A percentile compares a stretch with the other conserved stretches of the same genome.
phyloP scores from a whole-genome alignment of 331 rosid species.

The Saraca asoca region DNA sequence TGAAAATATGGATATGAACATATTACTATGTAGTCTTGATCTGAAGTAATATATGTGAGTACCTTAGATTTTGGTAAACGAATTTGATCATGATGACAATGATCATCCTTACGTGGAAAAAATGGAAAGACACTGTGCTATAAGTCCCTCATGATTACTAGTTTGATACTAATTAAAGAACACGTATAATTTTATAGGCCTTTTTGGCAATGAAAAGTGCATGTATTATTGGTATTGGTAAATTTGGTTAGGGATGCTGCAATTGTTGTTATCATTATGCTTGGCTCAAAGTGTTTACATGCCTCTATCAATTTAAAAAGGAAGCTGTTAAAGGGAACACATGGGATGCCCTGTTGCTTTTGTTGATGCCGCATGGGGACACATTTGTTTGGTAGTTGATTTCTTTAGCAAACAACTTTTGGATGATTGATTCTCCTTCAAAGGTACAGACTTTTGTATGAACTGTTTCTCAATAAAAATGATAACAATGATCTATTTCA shows the following conservation, averaged over 20 bases:
- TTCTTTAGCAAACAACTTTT: background rate
- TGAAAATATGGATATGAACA: too few species aligned
- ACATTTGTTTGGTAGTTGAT: too few species aligned
- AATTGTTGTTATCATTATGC: conserved; percentile 10
- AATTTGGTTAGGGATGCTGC: conserved; percentile 11
- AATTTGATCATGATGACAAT: background rate
- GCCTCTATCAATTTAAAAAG: conserved; percentile 18
- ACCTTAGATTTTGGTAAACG: too few species aligned
- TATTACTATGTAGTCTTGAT: too few species aligned
- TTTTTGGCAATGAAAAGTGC: conserved; percentile 29
- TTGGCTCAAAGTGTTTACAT: conserved; percentile 1
- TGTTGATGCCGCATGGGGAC: background rate
- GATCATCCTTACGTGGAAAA: conserved; percentile 8
- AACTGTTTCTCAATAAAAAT: too few species aligned
- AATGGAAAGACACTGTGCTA: background rate
- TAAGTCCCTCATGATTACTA: background rate
- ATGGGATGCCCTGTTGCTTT: conserved; percentile 13
- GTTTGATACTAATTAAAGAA: conserved; percentile 14
- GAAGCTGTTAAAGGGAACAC: too few species aligned
- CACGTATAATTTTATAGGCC: conserved; percentile 13
- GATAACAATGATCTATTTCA: too few species aligned
- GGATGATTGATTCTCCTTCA: background rate
- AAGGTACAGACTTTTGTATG: background rate
- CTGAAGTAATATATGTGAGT: too few species aligned
- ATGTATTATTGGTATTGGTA: conserved; percentile 6